A percentile compares a stretch with the other conserved stretches of the same genome.
These are phyloP conservation scores for Juglanconis sp. DNA, from an alignment of 2,329 filamentous ascomycete species.

Conservation along the genomic window DNA sequence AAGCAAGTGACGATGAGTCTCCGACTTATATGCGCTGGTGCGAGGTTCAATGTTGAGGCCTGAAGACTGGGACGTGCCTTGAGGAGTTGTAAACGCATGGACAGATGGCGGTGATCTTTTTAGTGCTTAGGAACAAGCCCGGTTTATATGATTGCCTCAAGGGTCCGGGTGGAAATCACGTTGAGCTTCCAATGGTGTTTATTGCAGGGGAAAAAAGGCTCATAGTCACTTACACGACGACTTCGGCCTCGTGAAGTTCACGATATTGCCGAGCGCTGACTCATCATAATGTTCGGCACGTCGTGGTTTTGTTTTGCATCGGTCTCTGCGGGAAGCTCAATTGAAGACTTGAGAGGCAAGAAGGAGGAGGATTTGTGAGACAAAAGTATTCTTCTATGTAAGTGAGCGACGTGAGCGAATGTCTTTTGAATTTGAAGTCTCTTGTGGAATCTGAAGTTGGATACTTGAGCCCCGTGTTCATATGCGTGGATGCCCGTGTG, in stretches of 20 bases:
- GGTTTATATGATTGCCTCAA: background rate
- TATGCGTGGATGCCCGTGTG: too few relatives aligned
- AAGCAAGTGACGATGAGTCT: background rate
- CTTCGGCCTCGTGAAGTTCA: background rate
- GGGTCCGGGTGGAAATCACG: background rate
- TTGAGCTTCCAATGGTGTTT: background rate
- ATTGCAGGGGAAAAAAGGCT: background rate
- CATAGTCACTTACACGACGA: background rate
- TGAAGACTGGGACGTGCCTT: background rate
- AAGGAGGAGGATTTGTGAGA: background rate
- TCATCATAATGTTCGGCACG: background rate
- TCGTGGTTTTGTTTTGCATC: background rate
- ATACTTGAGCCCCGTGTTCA: too few relatives aligned
- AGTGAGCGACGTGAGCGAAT: too few relatives aligned
- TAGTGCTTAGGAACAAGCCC: background rate
- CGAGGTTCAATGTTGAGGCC: conserved; percentile 1
- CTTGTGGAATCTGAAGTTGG: too few relatives aligned
- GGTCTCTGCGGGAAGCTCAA: background rate
- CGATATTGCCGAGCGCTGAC: conserved; percentile 2
- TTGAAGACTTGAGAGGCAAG: too few relatives aligned
- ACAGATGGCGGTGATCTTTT: background rate
- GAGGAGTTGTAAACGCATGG: conserved; percentile 9
- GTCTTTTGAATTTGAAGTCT: too few relatives aligned
- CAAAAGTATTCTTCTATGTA: too few relatives aligned
- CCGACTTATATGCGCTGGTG: conserved; percentile 6